A percentile compares a stretch with the other conserved stretches of the same genome.
phyloP scores from a whole-genome alignment of 2,329 filamentous ascomycete species.

The Sporothrix humicola region DNA sequence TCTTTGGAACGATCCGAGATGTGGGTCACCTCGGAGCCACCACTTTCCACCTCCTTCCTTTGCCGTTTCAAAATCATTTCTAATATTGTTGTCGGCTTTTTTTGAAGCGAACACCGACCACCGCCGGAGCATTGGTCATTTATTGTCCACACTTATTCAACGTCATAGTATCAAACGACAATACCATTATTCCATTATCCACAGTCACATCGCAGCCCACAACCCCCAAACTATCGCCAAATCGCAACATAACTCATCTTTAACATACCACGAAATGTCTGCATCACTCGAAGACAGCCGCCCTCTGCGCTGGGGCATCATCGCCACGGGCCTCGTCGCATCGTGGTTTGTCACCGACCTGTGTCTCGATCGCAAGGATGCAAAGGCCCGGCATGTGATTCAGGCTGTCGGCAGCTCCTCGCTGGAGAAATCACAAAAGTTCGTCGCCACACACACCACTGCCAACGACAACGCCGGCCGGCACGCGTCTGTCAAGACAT shows the following conservation, averaged over 20 bases:
- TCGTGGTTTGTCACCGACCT: slow-evolving; percentile 53
- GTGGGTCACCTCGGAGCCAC: neutral
- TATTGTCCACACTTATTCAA: neutral
- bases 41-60: neutral
- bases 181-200: neutral
- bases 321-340: slow-evolving; percentile 52
- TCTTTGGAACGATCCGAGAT: neutral
- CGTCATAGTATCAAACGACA: too few species aligned
- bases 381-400: slow-evolving; percentile 47
- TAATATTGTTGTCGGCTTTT: slow-evolving; percentile 8
- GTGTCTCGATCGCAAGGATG: slow-evolving; percentile 43
- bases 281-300: slow-evolving; percentile 4
- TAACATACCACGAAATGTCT: neutral
- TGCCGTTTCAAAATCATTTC: neutral
- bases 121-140: neutral
- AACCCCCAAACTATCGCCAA: too few species aligned
- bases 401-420: slow-evolving; percentile 49
- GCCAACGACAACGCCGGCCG: slow-evolving; percentile 32
- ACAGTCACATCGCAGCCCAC: neutral
- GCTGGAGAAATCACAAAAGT: slow-evolving; percentile 45
- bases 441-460: slow-evolving; percentile 44
- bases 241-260: too few species aligned
- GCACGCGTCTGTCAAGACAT: neutral
- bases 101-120: neutral
- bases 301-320: slow-evolving; percentile 46